These are phyloP conservation scores for Botryotinia narcissicola DNA, from an alignment of 2,329 filamentous ascomycete genomes.

Conservation along the genomic window DNA sequence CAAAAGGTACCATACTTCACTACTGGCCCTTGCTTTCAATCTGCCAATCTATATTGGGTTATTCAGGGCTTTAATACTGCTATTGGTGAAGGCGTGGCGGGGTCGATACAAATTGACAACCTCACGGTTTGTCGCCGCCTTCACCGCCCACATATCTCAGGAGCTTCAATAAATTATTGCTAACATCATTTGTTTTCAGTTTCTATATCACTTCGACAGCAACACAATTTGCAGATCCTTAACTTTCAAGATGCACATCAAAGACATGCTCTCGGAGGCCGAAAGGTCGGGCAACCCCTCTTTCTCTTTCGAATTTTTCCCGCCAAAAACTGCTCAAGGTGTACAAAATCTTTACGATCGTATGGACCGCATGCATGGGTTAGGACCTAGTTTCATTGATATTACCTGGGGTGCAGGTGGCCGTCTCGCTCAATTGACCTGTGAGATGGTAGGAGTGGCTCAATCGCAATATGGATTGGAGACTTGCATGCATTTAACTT, in stretches of 20 bases:
- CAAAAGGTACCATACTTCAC: conserved; percentile 10
- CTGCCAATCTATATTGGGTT: background rate
- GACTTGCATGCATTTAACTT: conserved; percentile 98
- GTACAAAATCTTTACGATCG: conserved; percentile 99
- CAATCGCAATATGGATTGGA: conserved; percentile 95
- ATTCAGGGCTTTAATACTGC: background rate
- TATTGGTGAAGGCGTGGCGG: conserved; percentile 3
- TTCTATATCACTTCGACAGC: conserved; percentile 1
- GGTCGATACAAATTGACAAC: conserved; percentile 5
- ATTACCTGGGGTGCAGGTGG: conserved; percentile 98
- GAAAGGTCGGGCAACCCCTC: conserved; percentile 76
- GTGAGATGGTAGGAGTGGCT: conserved; percentile 95
- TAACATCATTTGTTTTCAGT: conserved; percentile 19
- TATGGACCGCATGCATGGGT: conserved; percentile 97
- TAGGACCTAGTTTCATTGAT: conserved; percentile 94
- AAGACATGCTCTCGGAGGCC: conserved; percentile 81
- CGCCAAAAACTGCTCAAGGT: conserved; percentile 94
- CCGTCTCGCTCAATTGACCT: conserved; percentile 84
- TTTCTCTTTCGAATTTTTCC: conserved; percentile 99
- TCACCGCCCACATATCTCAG: background rate
- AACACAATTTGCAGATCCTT: conserved; percentile 3
- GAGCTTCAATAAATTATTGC: conserved; percentile 11
- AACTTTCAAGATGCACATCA: conserved; percentile 79
- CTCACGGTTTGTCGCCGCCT: background rate
- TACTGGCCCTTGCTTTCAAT: background rate